Base-by-base conservation (phyloP, 257 asterid species). In the Handroanthus guayacan region DNA sequence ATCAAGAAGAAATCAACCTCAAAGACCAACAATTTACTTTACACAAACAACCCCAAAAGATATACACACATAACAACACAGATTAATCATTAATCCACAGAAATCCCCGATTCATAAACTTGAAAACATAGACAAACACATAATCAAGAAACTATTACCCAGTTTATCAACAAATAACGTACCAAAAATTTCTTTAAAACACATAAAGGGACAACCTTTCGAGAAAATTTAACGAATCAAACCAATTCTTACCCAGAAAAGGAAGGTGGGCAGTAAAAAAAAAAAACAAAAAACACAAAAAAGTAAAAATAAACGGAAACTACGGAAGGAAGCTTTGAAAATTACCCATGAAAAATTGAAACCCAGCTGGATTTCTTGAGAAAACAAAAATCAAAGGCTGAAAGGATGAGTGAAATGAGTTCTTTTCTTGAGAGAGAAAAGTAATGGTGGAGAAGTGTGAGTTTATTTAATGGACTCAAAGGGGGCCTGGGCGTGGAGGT, bases 391-490 rank as follows among this genome's bases (percentile, higher is more conserved):
- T 11, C 76, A 45, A 37, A 69, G 51, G 48, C 39, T 39, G 45
- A 63, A 34, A 56, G 70, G 41, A 39, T 25, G 73, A 48, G 65
- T 18, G 39, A 52, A 75, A 20, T 20, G 9, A 5, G 18, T n/a
- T 69, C 16, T 2, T 45, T 66, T 51, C 10, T 65, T 8, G 60
- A 43, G 74, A 38, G 47, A 56, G 77, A 48, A 75, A 66, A 75
- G 75, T 34, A 36, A 48, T 12, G 73, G 72, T 52, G 81, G 72
- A 66, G 74, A 63, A 79, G 71, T 5, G 78, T 36, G 77, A 67
- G 85, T 56, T 72, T 14, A 83, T 80, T 67, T 80, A 80, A 72
- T 47, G 72, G 45, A 72, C 41, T 14, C 3, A 17, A 67, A 52
- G 62, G 67, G 79, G 48, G 68, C 51, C 47, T 64, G 64, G 67